Percentiles rank a stretch among this genome's conserved stretches.
phyloP scores from a whole-genome alignment of 2,329 filamentous ascomycete species.

The Xylariaceae sp. region DNA sequence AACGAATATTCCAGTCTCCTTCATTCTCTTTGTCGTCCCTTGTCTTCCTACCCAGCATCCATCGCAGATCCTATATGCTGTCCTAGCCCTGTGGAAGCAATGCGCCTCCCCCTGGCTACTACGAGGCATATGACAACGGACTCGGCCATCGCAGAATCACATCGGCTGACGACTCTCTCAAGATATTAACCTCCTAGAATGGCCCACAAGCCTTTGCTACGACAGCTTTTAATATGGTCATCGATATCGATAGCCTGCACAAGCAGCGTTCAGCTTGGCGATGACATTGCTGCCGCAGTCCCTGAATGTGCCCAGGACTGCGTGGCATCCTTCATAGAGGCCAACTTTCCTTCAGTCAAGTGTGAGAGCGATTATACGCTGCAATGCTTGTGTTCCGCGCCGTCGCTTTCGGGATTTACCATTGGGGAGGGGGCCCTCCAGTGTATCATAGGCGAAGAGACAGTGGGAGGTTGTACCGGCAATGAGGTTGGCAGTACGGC shows the following conservation, averaged over 20 bases:
- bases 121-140: constrained; percentile 11
- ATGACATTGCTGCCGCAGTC: constrained; percentile 21
- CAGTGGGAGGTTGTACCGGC: constrained; percentile 47
- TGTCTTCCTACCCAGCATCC: constrained; percentile 3
- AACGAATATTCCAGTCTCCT: constrained; percentile 12
- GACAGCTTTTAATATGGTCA: constrained; percentile 25
- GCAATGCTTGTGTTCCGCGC: constrained; percentile 59
- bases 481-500: constrained; percentile 34
- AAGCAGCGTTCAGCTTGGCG: constrained; percentile 17
- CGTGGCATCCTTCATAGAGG: constrained; percentile 57
- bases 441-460: constrained; percentile 55
- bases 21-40: constrained; percentile 6
- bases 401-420: constrained; percentile 59
- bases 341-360: constrained; percentile 47
- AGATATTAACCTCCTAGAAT: constrained; percentile 28
- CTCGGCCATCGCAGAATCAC: constrained; percentile 10
- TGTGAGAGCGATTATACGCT: constrained; percentile 51
- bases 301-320: constrained; percentile 39
- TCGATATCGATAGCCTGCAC: constrained; percentile 19
- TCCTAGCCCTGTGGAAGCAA: constrained; percentile 9
- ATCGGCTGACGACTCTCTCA: constrained; percentile 18
- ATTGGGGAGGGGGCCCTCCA: constrained; percentile 67
- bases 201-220: constrained; percentile 24
- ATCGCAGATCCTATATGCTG: constrained; percentile 6
- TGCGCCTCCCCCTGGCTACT: constrained; percentile 15